Percentiles rank a stretch among this genome's conserved stretches.
phyloP scores from a whole-genome alignment of 2,329 filamentous ascomycete genomes.

The Fusarium mexicanum region DNA sequence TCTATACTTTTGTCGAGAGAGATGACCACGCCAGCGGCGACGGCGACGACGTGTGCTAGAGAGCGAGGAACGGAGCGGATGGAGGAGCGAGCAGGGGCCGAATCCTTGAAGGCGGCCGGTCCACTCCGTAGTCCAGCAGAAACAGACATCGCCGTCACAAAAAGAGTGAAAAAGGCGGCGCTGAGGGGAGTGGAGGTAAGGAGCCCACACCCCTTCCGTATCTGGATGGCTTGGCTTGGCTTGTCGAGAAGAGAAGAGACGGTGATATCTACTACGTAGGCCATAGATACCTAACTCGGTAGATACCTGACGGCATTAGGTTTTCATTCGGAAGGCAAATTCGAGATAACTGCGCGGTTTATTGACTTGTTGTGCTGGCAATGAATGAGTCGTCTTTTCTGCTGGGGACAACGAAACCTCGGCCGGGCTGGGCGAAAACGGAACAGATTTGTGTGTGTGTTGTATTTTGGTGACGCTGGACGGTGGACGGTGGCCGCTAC shows the following conservation, averaged over 20 bases:
- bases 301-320: slow-evolving; percentile 14
- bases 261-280: slow-evolving; percentile 10
- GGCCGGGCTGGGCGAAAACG: slow-evolving; percentile 17
- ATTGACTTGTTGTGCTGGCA: slow-evolving; percentile 25
- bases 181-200: not conserved
- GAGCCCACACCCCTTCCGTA: not conserved
- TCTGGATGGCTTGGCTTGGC: not conserved
- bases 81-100: slow-evolving; percentile 19
- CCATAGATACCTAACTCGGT: slow-evolving; percentile 16
- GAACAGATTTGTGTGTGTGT: slow-evolving; percentile 22
- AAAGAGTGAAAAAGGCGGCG: slow-evolving; percentile 21
- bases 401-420: slow-evolving; percentile 28
- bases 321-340: not conserved
- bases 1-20: slow-evolving; percentile 18
- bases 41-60: slow-evolving; percentile 1
- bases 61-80: slow-evolving; percentile 24
- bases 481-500: slow-evolving; percentile 11
- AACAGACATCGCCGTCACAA: slow-evolving; percentile 22
- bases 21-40: slow-evolving; percentile 9
- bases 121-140: slow-evolving; percentile 23
- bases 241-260: slow-evolving; percentile 17
- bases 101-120: slow-evolving; percentile 30
- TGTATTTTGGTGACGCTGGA: slow-evolving; percentile 25
- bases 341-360: slow-evolving; percentile 9
- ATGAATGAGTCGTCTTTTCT: slow-evolving; percentile 6